A percentile compares a stretch with the other conserved stretches of the same genome.
phyloP scores from a whole-genome alignment of 1,284 basidiomycete genomes.

The Ceratobasidium sp. region DNA sequence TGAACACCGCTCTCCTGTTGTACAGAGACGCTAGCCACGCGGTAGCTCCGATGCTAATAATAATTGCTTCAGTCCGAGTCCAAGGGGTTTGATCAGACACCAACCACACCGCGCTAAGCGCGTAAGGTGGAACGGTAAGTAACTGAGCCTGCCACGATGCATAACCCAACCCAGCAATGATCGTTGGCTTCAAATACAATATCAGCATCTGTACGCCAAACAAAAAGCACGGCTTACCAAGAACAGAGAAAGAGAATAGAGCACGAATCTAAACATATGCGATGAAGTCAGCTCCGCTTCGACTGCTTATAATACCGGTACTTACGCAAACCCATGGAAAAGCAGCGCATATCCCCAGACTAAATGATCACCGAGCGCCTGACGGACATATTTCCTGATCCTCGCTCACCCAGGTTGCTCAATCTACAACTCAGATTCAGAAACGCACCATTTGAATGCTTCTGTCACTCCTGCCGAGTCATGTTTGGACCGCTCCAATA shows the following conservation, averaged over 20 bases:
- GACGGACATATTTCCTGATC: constrained; percentile 65
- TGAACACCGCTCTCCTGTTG: constrained; percentile 69
- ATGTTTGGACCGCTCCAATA: constrained; percentile 57
- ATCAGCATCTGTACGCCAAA: neutral
- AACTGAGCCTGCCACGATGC: constrained; percentile 72
- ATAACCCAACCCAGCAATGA: constrained; percentile 71
- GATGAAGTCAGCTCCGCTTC: constrained; percentile 44
- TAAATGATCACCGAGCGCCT: constrained; percentile 70
- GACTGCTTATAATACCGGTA: constrained; percentile 23
- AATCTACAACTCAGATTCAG: neutral
- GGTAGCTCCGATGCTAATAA: constrained; percentile 54
- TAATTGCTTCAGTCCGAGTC: no score
- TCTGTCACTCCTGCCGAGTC: constrained; percentile 65
- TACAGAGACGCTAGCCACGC: constrained; percentile 66
- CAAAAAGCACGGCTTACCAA: constrained; percentile 58
- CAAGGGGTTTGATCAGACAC: no score
- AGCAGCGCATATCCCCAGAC: constrained; percentile 75
- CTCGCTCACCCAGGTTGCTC: constrained; percentile 50
- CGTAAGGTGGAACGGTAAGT: constrained; percentile 73
- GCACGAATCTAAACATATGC: constrained; percentile 58
- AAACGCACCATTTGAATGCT: constrained; percentile 55
- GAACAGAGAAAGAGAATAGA: constrained; percentile 70
- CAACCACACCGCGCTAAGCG: constrained; percentile 60
- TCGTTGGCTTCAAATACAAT: constrained; percentile 63
- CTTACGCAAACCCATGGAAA: constrained; percentile 72